Evolutionary conservation across 2,329 filamentous ascomycete species (phyloP).

Genomic region (Aspergillus pseudoterreus): DNA sequence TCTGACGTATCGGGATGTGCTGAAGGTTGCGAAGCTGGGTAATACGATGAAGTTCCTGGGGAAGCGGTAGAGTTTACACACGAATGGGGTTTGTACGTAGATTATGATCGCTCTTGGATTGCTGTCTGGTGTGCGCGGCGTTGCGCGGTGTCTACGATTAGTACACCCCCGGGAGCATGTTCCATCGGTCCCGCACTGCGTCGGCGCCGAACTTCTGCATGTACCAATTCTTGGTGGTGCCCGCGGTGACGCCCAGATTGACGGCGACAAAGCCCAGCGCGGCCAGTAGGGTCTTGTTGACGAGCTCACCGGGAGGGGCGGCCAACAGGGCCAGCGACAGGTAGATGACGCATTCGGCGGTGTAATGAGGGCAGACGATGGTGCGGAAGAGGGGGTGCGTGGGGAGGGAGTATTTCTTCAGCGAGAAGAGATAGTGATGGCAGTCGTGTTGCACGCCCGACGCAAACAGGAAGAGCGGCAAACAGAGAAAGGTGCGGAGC

Average conservation of each 20-base stretch:
- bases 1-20: slow-evolving; percentile 74
- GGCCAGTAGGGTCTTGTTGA: slow-evolving; percentile 71
- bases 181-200: slow-evolving; percentile 62
- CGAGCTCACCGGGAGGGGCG: slow-evolving; percentile 61
- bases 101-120: neutral
- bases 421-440: slow-evolving; percentile 64
- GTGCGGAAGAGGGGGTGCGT: slow-evolving; percentile 66
- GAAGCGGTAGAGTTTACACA: slow-evolving; percentile 16
- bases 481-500: slow-evolving; percentile 52
- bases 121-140: neutral
- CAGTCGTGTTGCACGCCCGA: slow-evolving; percentile 72
- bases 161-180: slow-evolving; percentile 63
- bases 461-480: slow-evolving; percentile 64
- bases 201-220: slow-evolving; percentile 66
- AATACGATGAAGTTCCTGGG: slow-evolving; percentile 59
- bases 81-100: neutral
- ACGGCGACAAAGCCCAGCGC: slow-evolving; percentile 69
- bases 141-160: slow-evolving; percentile 14
- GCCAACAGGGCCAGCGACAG: slow-evolving; percentile 69
- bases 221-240: slow-evolving; percentile 77
- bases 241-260: slow-evolving; percentile 79
- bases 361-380: slow-evolving; percentile 85
- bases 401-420: slow-evolving; percentile 82
- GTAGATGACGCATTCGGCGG: slow-evolving; percentile 82
- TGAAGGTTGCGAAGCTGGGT: slow-evolving; percentile 72